Evolutionary conservation across 495 filamentous ascomycete genomes (phyloP).

Genomic region (Antarctomyces pellizariae): DNA sequence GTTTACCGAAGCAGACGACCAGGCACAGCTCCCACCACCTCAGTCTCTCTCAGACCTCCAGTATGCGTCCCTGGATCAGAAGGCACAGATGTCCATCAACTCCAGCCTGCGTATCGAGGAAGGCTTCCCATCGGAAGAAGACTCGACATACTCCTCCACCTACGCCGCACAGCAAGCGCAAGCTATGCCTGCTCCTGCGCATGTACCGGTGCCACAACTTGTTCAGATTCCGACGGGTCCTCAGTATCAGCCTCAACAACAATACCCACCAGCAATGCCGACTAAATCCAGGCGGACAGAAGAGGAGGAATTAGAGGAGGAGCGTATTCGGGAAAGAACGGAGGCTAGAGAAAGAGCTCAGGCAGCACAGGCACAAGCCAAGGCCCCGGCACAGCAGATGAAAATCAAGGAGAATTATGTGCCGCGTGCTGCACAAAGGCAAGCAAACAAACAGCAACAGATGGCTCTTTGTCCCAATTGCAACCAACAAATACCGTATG

Average conservation of each 20-base stretch:
- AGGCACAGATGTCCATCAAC: constrained; percentile 64
- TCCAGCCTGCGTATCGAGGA: constrained; percentile 78
- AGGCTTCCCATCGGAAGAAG: constrained; percentile 71
- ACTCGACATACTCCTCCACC: constrained; percentile 30
- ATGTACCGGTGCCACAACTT: constrained; percentile 7
- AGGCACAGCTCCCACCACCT: constrained; percentile 66
- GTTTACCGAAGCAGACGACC: constrained; percentile 76
- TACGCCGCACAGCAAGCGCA: constrained; percentile 22
- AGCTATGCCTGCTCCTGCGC: constrained; percentile 15
- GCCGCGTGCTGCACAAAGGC: constrained; percentile 53
- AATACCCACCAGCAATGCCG: constrained; percentile 5
- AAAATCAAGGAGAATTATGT: constrained; percentile 87
- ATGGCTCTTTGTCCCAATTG: constrained; percentile 86
- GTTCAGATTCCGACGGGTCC: constrained; percentile 5
- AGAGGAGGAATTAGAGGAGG: constrained; percentile 41
- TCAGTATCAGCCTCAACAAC: constrained; percentile 10
- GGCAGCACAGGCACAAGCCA: constrained; percentile 55
- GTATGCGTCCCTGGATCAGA: constrained; percentile 83
- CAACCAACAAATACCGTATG: constrained; percentile 62
- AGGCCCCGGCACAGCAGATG: constrained; percentile 49
- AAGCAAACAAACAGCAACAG: constrained; percentile 33
- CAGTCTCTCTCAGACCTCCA: constrained; percentile 77
- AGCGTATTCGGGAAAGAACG: constrained; percentile 38
- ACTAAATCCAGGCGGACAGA: constrained; percentile 13
- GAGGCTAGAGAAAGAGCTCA: constrained; percentile 50